Evolutionary conservation across 768 basidiomycete genomes (phyloP).

Genomic region (Mycena filopes): DNA sequence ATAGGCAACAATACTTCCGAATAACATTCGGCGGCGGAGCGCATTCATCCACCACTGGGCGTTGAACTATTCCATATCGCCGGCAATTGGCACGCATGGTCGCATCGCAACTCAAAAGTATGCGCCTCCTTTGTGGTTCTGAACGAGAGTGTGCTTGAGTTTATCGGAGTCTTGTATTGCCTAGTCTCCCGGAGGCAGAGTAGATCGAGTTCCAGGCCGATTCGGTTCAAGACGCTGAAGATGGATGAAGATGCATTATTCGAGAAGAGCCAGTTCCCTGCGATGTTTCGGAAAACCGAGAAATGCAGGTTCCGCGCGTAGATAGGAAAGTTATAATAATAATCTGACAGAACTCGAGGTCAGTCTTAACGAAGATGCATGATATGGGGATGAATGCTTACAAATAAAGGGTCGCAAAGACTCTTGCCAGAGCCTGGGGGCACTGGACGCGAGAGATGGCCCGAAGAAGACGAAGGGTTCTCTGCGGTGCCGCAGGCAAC

Average conservation of each 20-base stretch:
- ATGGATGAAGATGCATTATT: constrained; percentile 29
- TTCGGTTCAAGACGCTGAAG: constrained; percentile 30
- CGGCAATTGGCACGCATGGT: too few relatives aligned
- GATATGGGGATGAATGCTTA: background rate
- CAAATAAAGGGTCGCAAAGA: constrained; percentile 5
- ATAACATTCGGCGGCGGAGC: too few relatives aligned
- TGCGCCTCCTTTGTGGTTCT: too few relatives aligned
- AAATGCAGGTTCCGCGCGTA: constrained; percentile 31
- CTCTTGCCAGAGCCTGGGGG: background rate
- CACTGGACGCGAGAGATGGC: background rate
- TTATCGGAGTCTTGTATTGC: too few relatives aligned
- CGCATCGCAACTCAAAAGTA: too few relatives aligned
- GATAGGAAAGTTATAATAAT: constrained; percentile 24
- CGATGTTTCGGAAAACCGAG: constrained; percentile 33
- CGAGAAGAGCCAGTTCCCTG: constrained; percentile 35
- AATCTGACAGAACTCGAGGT: background rate
- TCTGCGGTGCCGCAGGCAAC: background rate
- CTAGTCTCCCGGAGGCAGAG: too few relatives aligned
- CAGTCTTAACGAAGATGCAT: too few relatives aligned
- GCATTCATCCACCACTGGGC: too few relatives aligned
- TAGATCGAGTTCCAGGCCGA: too few relatives aligned
- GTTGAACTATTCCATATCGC: too few relatives aligned
- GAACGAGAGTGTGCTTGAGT: too few relatives aligned
- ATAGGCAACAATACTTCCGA: too few relatives aligned
- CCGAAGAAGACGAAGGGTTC: constrained; percentile 1